Conservation (phyloP, 1,139 yeast species). For the Blastobotrys ciferrii region DNA sequence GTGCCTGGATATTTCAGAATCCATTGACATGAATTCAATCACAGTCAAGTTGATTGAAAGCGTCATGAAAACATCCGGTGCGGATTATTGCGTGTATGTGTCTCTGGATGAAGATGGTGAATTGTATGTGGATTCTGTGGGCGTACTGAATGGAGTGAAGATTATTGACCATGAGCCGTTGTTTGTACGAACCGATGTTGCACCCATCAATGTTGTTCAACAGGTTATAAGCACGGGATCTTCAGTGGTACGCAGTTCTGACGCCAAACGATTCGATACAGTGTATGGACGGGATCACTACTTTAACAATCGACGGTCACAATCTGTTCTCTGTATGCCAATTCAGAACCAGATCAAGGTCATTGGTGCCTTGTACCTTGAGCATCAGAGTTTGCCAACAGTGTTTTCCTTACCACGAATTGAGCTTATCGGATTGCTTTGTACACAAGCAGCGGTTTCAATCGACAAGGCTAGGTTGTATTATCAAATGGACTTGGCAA, state of each 20-base stretch:
- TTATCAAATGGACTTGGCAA: constrained; percentile 52
- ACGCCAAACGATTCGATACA: constrained; percentile 40
- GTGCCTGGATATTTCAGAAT: constrained; percentile 51
- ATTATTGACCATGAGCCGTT: constrained; percentile 43
- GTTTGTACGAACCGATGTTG: constrained; percentile 44
- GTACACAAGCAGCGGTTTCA: constrained; percentile 57
- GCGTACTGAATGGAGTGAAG: constrained; percentile 42
- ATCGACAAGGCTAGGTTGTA: constrained; percentile 50
- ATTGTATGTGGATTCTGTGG: constrained; percentile 45
- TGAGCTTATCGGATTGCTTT: constrained; percentile 47
- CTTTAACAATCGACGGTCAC: constrained; percentile 40
- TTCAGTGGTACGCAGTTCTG: constrained; percentile 42
- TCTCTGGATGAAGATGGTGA: constrained; percentile 40
- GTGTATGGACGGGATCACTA: constrained; percentile 45
- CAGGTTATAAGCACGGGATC: constrained; percentile 45
- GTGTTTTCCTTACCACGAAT: constrained; percentile 40
- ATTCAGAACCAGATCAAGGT: constrained; percentile 46
- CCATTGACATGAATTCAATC: constrained; percentile 44
- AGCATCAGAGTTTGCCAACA: constrained; percentile 35
- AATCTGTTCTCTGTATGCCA: constrained; percentile 49
- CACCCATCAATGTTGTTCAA: constrained; percentile 46
- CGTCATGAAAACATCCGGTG: constrained; percentile 44
- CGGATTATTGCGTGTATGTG: constrained; percentile 48
- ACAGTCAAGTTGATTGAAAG: constrained; percentile 44
- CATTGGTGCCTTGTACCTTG: constrained; percentile 52